These are phyloP conservation scores for Sporobolomyces pararoseus DNA, from an alignment of 768 basidiomycete genomes.

Conservation along the genomic window DNA sequence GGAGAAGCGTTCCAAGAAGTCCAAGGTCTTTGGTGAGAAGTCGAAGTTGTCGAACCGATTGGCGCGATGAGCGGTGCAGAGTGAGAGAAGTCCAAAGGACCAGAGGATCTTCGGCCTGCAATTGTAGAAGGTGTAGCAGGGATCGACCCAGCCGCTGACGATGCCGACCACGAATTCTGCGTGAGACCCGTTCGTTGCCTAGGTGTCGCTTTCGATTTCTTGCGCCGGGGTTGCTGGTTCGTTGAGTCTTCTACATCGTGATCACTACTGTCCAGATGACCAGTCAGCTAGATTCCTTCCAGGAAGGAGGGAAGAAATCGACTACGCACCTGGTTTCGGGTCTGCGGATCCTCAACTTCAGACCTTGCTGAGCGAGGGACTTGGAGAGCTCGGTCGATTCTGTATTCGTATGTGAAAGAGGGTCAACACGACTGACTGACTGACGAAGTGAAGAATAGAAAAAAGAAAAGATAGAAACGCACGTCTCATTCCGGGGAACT, in stretches of 20 bases:
- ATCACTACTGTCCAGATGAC: neutral
- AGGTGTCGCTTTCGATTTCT: neutral
- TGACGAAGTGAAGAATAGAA: too few species aligned
- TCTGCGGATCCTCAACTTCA: slow-evolving; percentile 30
- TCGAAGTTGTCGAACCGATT: neutral
- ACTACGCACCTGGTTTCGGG: slow-evolving; percentile 10
- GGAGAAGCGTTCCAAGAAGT: slow-evolving; percentile 7
- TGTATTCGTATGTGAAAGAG: too few species aligned
- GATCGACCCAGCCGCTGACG: too few species aligned
- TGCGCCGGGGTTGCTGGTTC: neutral
- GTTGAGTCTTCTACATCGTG: neutral
- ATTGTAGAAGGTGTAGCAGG: neutral
- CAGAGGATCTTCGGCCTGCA: neutral
- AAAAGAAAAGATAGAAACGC: slow-evolving; percentile 43
- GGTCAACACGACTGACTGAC: too few species aligned
- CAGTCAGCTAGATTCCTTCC: neutral
- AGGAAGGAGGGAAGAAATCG: neutral
- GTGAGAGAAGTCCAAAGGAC: neutral
- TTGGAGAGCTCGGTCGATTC: slow-evolving; percentile 37
- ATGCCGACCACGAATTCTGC: too few species aligned
- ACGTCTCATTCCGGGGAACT: slow-evolving; percentile 96
- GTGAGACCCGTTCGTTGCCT: neutral
- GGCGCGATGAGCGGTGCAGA: neutral
- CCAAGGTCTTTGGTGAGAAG: slow-evolving; percentile 7
- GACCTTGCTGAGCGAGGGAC: slow-evolving; percentile 30